Conservation (phyloP, 2,329 filamentous ascomycete genomes). For the Ophiostoma montium region DNA sequence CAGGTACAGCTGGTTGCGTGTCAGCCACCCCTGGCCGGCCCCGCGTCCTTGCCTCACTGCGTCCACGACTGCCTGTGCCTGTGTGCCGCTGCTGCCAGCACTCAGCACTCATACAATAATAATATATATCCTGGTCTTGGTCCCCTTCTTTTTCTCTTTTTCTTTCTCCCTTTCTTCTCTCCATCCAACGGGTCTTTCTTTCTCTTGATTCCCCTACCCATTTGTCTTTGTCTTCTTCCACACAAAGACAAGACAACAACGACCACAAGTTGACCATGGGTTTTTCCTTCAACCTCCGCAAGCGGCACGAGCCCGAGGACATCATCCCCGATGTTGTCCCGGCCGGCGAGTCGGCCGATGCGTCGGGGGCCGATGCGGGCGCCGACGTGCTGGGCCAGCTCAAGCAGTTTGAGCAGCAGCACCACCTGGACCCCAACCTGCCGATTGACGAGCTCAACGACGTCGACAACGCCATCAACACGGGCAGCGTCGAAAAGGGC, state of each 20-base stretch:
- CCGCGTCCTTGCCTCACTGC: slow-evolving; percentile 62
- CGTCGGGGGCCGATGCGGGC: slow-evolving; percentile 7
- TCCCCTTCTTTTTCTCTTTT: not conserved
- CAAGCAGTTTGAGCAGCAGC: slow-evolving; percentile 42
- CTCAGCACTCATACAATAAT: not conserved
- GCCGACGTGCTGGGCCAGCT: slow-evolving; percentile 28
- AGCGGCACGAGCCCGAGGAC: slow-evolving; percentile 31
- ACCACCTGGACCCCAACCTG: slow-evolving; percentile 51
- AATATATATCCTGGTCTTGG: not conserved
- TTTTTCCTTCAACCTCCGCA: slow-evolving; percentile 21
- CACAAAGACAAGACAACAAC: not conserved
- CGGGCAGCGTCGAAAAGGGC: slow-evolving; percentile 40
- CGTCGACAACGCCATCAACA: slow-evolving; percentile 42
- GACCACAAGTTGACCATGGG: slow-evolving; percentile 12
- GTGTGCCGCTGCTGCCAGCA: slow-evolving; percentile 32
- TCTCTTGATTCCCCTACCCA: not conserved
- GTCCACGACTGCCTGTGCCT: slow-evolving; percentile 61
- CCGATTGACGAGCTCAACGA: slow-evolving; percentile 48
- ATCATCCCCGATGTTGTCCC: slow-evolving; percentile 22
- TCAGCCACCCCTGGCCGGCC: slow-evolving; percentile 69
- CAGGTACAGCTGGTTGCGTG: slow-evolving; percentile 64
- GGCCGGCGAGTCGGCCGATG: not conserved
- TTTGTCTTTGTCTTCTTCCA: not conserved
- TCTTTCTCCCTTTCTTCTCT: not conserved
- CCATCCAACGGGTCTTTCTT: not conserved